A percentile compares a stretch with the other conserved stretches of the same genome.
Evolutionary conservation across 176 grass and related monocot species (phyloP).

Genomic region (Oryza brachyantha): DNA sequence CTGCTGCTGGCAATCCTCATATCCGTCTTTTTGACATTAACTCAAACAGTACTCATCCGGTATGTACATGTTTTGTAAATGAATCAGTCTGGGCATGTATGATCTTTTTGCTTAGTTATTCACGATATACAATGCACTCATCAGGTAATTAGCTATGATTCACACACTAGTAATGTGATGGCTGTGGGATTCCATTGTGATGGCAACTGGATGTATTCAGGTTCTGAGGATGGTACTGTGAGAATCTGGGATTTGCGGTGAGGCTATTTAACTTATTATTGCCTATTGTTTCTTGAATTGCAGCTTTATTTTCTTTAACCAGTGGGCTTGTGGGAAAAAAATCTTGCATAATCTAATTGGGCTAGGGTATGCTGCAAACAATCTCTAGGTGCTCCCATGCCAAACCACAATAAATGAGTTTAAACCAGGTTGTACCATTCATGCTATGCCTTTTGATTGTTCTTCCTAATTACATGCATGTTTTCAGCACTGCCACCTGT

Average conservation of each 20-base stretch:
- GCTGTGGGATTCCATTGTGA: constrained; percentile 97
- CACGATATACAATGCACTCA: background rate
- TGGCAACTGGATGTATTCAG: constrained; percentile 99
- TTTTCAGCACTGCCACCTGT: constrained; percentile 75
- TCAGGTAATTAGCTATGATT: constrained; percentile 93
- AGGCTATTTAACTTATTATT: constrained; percentile 7
- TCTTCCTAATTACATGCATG: constrained; percentile 24
- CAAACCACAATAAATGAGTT: background rate
- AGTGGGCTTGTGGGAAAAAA: background rate
- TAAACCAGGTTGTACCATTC: background rate
- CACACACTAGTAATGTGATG: constrained; percentile 99
- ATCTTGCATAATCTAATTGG: background rate
- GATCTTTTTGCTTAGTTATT: constrained; percentile 9
- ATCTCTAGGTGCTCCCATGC: constrained; percentile 9
- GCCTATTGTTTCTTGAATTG: background rate
- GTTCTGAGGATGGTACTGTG: constrained; percentile 96
- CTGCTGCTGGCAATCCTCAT: constrained; percentile 91
- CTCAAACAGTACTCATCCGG: constrained; percentile 80
- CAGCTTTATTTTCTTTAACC: background rate
- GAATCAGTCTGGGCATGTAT: background rate
- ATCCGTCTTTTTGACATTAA: constrained; percentile 96
- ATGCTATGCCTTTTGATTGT: constrained; percentile 7
- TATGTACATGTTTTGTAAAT: constrained; percentile 31
- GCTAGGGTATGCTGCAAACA: background rate
- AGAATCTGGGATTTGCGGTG: constrained; percentile 98